Evolutionary conservation across 2,329 filamentous ascomycete genomes (phyloP).

Genomic region (Penicillium vulpinum): DNA sequence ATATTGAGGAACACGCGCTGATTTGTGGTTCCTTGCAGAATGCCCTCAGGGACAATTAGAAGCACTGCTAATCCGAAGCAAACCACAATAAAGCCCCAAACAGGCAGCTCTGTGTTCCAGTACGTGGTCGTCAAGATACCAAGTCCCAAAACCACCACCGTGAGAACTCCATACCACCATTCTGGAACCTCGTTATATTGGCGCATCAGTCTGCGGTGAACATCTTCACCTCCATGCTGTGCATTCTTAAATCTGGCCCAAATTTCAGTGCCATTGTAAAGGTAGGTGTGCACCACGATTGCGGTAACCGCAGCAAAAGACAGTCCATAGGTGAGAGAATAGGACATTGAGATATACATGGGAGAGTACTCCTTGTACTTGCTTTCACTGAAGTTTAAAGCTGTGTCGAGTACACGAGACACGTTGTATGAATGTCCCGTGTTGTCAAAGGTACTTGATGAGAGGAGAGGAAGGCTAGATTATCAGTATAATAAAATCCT

Average conservation of each 20-base stretch:
- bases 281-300: conserved; percentile 35
- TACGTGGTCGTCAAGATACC: conserved; percentile 32
- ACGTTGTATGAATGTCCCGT: conserved; percentile 34
- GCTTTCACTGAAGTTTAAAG: conserved; percentile 34
- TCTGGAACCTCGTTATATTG: conserved; percentile 64
- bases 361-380: conserved; percentile 44
- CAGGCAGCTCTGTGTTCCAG: conserved; percentile 42
- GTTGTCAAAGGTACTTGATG: conserved; percentile 35
- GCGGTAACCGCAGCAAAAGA: conserved; percentile 40
- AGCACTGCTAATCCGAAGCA: conserved; percentile 39
- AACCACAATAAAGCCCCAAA: conserved; percentile 43
- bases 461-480: conserved; percentile 30
- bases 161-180: conserved; percentile 57
- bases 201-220: conserved; percentile 65
- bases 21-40: conserved; percentile 36
- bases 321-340: conserved; percentile 38
- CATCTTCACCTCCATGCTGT: conserved; percentile 52
- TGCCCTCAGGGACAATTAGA: conserved; percentile 44
- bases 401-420: conserved; percentile 29
- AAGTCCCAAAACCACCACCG: conserved; percentile 35
- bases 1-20: conserved; percentile 35
- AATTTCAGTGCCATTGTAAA: conserved; percentile 39
- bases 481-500: conserved; percentile 1
- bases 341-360: conserved; percentile 40
- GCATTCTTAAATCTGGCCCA: conserved; percentile 36